Evolutionary conservation across 2,329 filamentous ascomycete species (phyloP).

Genomic region (Parascedosporium putredinis): DNA sequence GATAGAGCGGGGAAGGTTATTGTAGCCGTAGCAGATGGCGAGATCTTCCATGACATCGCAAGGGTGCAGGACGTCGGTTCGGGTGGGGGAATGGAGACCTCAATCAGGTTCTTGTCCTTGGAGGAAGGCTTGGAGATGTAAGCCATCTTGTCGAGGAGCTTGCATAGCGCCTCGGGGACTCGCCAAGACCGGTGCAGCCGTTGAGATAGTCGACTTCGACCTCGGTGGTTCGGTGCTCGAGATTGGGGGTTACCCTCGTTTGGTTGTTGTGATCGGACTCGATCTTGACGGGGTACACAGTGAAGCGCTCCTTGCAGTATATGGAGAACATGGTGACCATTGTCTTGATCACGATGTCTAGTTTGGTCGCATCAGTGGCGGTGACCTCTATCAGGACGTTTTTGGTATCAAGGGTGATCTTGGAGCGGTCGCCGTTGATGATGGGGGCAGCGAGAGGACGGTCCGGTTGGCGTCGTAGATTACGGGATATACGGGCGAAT

Average conservation of each 20-base stretch:
- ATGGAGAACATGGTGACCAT: slow-evolving; percentile 95
- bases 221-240: slow-evolving; percentile 64
- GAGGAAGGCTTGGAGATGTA: slow-evolving; percentile 66
- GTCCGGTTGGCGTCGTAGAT: slow-evolving; percentile 82
- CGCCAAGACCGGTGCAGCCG: slow-evolving; percentile 72
- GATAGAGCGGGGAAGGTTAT: slow-evolving; percentile 79
- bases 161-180: slow-evolving; percentile 68
- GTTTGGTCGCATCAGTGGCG: slow-evolving; percentile 88
- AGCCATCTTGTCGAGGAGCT: slow-evolving; percentile 80
- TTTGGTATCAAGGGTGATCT: slow-evolving; percentile 82
- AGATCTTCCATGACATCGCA: slow-evolving; percentile 99
- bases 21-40: slow-evolving; percentile 95
- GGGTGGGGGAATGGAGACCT: slow-evolving; percentile 80
- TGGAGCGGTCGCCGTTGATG: slow-evolving; percentile 95
- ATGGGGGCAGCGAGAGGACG: slow-evolving; percentile 95
- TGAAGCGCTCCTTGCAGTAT: slow-evolving; percentile 82
- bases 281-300: slow-evolving; percentile 87
- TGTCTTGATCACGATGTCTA: slow-evolving; percentile 91
- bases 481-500: slow-evolving; percentile 88
- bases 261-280: slow-evolving; percentile 84
- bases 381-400: slow-evolving; percentile 98
- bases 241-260: slow-evolving; percentile 69
- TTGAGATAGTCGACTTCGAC: slow-evolving; percentile 93
- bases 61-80: slow-evolving; percentile 90
- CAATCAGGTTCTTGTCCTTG: slow-evolving; percentile 55